Percentiles rank a stretch among this genome's conserved stretches.
phyloP scores from a whole-genome alignment of 148 eudicot genomes.

The Pharnaceum exiguum region DNA sequence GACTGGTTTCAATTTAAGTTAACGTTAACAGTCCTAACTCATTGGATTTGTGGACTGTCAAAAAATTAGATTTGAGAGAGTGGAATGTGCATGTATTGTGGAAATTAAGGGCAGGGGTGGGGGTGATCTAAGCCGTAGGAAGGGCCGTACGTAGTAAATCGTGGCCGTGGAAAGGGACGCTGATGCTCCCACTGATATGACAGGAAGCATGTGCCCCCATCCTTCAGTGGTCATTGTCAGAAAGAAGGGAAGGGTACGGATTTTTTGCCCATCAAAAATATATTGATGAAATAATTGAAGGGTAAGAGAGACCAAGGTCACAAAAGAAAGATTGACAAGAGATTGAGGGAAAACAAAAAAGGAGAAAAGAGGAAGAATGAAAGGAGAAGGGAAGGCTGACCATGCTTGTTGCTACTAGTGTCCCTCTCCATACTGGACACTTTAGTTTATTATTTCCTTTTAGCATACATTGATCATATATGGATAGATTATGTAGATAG shows the following conservation, averaged over 20 bases:
- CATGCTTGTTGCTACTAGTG: conserved; percentile 13
- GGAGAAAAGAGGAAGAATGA: background rate
- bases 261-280: conserved; percentile 32
- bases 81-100: conserved; percentile 21
- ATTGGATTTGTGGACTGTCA: background rate
- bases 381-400: background rate
- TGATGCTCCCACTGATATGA: conserved; percentile 49
- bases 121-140: conserved; percentile 40
- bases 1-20: no score
- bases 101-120: no score
- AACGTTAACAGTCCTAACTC: no score
- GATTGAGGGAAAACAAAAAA: background rate
- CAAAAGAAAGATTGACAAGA: conserved; percentile 8
- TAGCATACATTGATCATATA: no score
- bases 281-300: conserved; percentile 27
- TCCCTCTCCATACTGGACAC: background rate
- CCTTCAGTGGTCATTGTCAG: conserved; percentile 98
- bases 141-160: conserved; percentile 44
- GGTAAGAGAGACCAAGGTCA: no score
- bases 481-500: no score
- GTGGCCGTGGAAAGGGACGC: conserved; percentile 42
- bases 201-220: conserved; percentile 99
- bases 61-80: conserved; percentile 1
- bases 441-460: conserved; percentile 10
- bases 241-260: conserved; percentile 75